Evolutionary conservation across 345 rosid genomes (phyloP).

Genomic region (Reutealis trisperma): DNA sequence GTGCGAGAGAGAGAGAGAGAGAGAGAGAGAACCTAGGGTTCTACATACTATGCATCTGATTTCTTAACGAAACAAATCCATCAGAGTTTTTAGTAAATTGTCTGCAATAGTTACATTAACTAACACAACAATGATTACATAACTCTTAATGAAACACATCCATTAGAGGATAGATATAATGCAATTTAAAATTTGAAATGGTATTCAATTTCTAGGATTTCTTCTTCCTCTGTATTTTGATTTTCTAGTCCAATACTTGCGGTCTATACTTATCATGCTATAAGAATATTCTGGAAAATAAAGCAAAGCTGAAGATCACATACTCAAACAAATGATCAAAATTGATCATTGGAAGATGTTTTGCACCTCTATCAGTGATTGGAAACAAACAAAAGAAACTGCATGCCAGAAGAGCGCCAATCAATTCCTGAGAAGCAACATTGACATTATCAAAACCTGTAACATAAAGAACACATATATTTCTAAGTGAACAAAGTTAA

Average conservation of each 20-base stretch:
- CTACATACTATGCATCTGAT: no score
- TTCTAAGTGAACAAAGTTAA: background rate
- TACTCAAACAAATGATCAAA: constrained; percentile 83
- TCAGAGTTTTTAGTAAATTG: no score
- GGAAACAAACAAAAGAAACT: constrained; percentile 90
- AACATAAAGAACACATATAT: background rate
- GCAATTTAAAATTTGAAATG: background rate
- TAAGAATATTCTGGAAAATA: constrained; percentile 12
- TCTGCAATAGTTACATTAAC: no score
- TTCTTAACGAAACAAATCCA: background rate
- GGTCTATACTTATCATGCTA: background rate
- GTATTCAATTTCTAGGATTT: background rate
- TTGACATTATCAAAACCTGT: constrained; percentile 7
- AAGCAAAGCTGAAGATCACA: constrained; percentile 45
- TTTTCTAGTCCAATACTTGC: background rate
- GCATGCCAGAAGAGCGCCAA: constrained; percentile 80
- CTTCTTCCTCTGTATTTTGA: background rate
- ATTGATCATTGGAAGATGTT: constrained; percentile 74
- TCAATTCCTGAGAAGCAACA: constrained; percentile 65
- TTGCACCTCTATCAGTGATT: constrained; percentile 50
- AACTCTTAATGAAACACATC: background rate
- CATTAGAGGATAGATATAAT: background rate
- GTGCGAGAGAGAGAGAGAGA: no score
- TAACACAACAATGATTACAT: background rate
- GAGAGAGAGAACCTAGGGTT: no score